phyloP scores from a whole-genome alignment of 2,329 filamentous ascomycete species.

The Pyrenochaeta sp. region DNA sequence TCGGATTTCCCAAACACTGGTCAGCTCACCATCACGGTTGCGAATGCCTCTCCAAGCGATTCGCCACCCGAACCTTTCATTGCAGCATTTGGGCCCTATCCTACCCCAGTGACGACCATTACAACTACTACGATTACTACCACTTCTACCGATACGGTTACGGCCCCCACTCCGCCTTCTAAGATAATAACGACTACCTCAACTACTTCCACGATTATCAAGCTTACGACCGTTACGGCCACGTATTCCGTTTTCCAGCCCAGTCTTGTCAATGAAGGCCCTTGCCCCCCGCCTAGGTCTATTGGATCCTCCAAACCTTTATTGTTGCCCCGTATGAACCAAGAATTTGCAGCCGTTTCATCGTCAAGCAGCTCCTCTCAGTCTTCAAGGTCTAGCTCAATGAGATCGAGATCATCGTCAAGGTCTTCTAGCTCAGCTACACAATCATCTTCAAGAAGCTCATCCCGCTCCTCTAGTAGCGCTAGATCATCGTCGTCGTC shows the following conservation, averaged over 20 bases:
- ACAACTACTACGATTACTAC: not conserved
- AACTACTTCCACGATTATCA: not conserved
- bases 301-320: no score
- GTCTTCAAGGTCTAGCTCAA: no score
- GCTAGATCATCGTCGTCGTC: no score
- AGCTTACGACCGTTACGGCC: no score
- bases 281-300: not conserved
- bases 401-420: no score
- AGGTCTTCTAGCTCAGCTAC: no score
- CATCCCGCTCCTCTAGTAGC: no score
- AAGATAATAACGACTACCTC: not conserved
- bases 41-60: not conserved
- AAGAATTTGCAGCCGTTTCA: no score
- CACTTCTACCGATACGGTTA: not conserved
- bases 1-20: slow-evolving; percentile 8
- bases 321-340: no score
- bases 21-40: slow-evolving; percentile 11
- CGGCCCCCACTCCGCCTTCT: not conserved
- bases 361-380: not conserved
- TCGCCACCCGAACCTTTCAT: slow-evolving; percentile 5
- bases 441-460: no score
- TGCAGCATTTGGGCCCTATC: slow-evolving; percentile 12
- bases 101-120: slow-evolving; percentile 2
- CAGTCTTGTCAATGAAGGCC: no score
- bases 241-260: no score